Evolutionary conservation across 345 rosid genomes (phyloP).

Genomic region (Turnera subulata): DNA sequence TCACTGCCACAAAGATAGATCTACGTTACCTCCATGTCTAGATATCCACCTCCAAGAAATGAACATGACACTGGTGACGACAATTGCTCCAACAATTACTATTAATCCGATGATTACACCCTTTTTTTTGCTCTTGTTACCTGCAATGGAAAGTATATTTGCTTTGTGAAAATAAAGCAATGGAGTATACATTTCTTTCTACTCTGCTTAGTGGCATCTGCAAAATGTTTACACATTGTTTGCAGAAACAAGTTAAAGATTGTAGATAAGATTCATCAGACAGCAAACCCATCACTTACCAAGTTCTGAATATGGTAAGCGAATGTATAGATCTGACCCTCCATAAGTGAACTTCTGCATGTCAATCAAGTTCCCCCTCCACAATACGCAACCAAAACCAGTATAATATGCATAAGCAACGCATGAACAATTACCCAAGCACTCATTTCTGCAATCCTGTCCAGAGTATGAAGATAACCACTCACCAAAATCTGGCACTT

Average conservation of each 20-base stretch:
- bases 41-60: not conserved
- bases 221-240: too few relatives aligned
- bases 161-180: not conserved
- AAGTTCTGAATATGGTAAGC: constrained; percentile 17
- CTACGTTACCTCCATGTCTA: not conserved
- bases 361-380: constrained; percentile 15
- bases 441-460: constrained; percentile 20
- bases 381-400: constrained; percentile 23
- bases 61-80: not conserved
- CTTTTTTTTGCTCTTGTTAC: not conserved
- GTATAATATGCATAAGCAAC: constrained; percentile 19
- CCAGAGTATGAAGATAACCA: constrained; percentile 10
- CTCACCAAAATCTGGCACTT: constrained; percentile 29
- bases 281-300: constrained; percentile 7
- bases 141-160: constrained; percentile 6
- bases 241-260: too few relatives aligned
- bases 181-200: not conserved
- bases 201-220: too few relatives aligned
- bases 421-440: constrained; percentile 11
- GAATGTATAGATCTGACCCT: constrained; percentile 13
- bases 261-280: too few relatives aligned
- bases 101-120: not conserved
- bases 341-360: constrained; percentile 8
- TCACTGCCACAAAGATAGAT: not conserved
- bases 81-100: constrained; percentile 7